phyloP scores from a whole-genome alignment of 2,329 filamentous ascomycete genomes.

The Ceratocystis lukuohia region DNA sequence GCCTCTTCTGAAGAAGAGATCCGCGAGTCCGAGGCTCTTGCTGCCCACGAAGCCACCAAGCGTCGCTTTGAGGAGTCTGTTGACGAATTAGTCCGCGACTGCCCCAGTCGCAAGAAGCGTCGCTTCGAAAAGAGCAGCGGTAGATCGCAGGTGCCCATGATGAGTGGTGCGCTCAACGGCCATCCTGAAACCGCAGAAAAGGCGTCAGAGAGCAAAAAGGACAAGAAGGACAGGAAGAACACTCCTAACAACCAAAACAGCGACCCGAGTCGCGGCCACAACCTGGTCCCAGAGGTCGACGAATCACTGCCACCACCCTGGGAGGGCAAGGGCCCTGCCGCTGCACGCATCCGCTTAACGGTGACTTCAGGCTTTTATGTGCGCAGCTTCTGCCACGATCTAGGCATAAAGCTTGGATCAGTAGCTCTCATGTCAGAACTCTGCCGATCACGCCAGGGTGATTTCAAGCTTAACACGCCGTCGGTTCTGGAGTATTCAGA shows the following conservation, averaged over 20 bases:
- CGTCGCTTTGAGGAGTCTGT: slow-evolving; percentile 44
- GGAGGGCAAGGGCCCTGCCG: slow-evolving; percentile 54
- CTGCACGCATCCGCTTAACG: slow-evolving; percentile 73
- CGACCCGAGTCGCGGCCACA: slow-evolving; percentile 33
- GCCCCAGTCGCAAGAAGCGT: slow-evolving; percentile 23
- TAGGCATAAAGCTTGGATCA: slow-evolving; percentile 69
- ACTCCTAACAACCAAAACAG: slow-evolving; percentile 10
- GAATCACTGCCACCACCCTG: slow-evolving; percentile 40
- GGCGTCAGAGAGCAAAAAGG: slow-evolving; percentile 1
- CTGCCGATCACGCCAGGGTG: slow-evolving; percentile 64
- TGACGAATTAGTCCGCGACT: slow-evolving; percentile 42
- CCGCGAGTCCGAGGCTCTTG: slow-evolving; percentile 41
- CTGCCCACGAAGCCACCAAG: slow-evolving; percentile 44
- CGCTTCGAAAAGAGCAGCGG: slow-evolving; percentile 23
- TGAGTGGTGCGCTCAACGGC: slow-evolving; percentile 17
- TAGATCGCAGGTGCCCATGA: slow-evolving; percentile 23
- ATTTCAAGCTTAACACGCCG: slow-evolving; percentile 55
- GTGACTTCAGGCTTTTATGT: slow-evolving; percentile 97
- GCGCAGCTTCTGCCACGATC: slow-evolving; percentile 80
- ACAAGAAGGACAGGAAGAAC: slow-evolving; percentile 8
- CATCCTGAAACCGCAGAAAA: slow-evolving; percentile 10
- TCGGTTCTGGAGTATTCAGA: slow-evolving; percentile 72
- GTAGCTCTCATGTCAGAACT: slow-evolving; percentile 78
- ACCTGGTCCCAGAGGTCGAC: slow-evolving; percentile 38
- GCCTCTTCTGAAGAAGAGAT: slow-evolving; percentile 38